Conservation (phyloP, 805 yeast species). For the Kazachstania taianensis region DNA sequence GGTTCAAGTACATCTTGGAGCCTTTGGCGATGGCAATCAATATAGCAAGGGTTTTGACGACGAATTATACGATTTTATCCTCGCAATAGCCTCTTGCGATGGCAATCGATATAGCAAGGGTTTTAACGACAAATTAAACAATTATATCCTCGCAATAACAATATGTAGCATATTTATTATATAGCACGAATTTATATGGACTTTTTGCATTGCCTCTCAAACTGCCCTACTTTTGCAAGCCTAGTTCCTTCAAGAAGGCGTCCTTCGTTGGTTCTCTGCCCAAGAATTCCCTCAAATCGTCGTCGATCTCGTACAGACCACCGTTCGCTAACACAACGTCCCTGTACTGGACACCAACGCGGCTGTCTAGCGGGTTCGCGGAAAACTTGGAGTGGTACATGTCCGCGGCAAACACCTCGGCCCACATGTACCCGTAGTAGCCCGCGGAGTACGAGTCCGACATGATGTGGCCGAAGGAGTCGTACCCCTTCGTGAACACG, state of each 20-base stretch:
- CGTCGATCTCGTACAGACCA: conserved; percentile 62
- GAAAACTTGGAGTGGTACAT: conserved; percentile 65
- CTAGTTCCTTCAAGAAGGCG: conserved; percentile 65
- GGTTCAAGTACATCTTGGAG: conserved; percentile 13
- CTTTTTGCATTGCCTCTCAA: too few species aligned
- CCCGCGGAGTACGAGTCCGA: conserved; percentile 81
- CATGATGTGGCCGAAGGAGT: conserved; percentile 68
- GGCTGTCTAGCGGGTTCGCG: conserved; percentile 52
- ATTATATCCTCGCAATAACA: too few species aligned
- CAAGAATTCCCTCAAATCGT: conserved; percentile 50
- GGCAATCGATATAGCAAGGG: conserved; percentile 13
- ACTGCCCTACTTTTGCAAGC: conserved; percentile 24
- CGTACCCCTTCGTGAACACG: conserved; percentile 51
- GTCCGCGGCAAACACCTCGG: conserved; percentile 78
- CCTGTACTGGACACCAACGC: conserved; percentile 56
- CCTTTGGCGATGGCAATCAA: conserved; percentile 17
- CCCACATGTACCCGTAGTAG: conserved; percentile 80
- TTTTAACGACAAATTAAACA: conserved; percentile 10
- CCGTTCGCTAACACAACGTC: conserved; percentile 62
- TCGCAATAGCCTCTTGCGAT: conserved; percentile 19
- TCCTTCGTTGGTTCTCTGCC: conserved; percentile 68
- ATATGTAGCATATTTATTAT: too few species aligned
- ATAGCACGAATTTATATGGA: too few species aligned
- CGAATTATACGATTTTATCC: conserved; percentile 6
- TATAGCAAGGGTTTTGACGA: conserved; percentile 13